Evolutionary conservation across 176 grass and related monocot species (phyloP).

Genomic region (Stipa capillata): DNA sequence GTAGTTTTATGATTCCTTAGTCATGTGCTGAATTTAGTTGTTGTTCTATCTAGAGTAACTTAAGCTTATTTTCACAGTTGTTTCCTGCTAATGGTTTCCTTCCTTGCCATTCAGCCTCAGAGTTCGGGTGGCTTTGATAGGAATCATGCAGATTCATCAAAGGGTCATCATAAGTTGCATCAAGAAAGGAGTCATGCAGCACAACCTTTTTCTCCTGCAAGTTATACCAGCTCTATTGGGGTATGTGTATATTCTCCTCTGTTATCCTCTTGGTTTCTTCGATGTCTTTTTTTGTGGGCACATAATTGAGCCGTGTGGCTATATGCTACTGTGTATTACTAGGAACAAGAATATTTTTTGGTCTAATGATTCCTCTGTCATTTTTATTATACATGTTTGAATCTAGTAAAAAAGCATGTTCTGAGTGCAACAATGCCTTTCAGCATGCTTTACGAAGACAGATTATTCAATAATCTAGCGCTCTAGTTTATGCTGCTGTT

Average conservation of each 20-base stretch:
- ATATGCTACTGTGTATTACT: constrained; percentile 1
- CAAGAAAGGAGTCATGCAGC: constrained; percentile 30
- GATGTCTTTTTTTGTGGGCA: neutral
- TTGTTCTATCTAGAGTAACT: neutral
- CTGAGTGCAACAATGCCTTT: neutral
- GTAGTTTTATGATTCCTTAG: neutral
- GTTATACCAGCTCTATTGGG: constrained; percentile 62
- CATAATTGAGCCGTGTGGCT: too few species aligned
- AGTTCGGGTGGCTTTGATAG: constrained; percentile 44
- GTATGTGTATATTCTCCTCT: constrained; percentile 21
- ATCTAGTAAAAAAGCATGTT: neutral
- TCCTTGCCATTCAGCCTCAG: constrained; percentile 12
- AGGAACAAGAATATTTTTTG: neutral
- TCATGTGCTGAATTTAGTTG: neutral
- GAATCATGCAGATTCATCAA: constrained; percentile 29
- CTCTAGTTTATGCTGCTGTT: neutral
- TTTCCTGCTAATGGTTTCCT: constrained; percentile 16
- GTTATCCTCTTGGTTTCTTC: neutral
- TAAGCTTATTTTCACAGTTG: neutral
- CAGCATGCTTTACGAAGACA: neutral
- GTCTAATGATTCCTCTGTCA: neutral
- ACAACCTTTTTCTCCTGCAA: constrained; percentile 54
- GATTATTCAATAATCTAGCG: neutral
- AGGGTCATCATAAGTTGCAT: constrained; percentile 31
- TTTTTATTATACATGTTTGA: neutral